phyloP scores from a whole-genome alignment of 1,284 basidiomycete species.

The Fomitopsis betulina region DNA sequence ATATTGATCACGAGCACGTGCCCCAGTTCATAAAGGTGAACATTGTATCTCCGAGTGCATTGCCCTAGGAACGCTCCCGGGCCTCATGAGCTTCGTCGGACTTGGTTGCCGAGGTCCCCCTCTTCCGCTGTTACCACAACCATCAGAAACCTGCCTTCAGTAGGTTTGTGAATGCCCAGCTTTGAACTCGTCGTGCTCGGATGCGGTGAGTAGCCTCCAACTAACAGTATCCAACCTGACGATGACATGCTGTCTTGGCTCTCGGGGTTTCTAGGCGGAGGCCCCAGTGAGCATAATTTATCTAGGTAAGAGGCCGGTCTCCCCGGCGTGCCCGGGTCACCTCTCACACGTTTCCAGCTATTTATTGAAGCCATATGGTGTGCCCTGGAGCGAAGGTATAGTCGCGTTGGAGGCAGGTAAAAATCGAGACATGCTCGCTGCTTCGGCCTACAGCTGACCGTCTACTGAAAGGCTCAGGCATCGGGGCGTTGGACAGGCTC shows the following conservation, averaged over 20 bases:
- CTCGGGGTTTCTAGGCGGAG: conserved; percentile 41
- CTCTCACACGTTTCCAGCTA: conserved; percentile 41
- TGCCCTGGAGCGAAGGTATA: conserved; percentile 63
- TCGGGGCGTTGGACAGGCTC: conserved; percentile 58
- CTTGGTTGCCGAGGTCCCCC: not conserved
- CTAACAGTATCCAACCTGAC: not conserved
- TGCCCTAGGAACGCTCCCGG: not conserved
- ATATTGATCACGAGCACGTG: too few relatives aligned
- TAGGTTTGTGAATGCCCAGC: conserved; percentile 28
- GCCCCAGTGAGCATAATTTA: conserved; percentile 70
- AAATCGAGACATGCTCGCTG: not conserved
- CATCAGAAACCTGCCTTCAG: not conserved
- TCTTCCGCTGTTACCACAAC: not conserved
- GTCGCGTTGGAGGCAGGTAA: conserved; percentile 71
- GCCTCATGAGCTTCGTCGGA: not conserved
- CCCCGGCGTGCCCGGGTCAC: not conserved
- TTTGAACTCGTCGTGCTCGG: conserved; percentile 75
- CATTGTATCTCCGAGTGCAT: not conserved
- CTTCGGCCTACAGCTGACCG: not conserved
- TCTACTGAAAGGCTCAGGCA: conserved; percentile 52
- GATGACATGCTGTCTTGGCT: not conserved
- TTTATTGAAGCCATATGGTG: conserved; percentile 56
- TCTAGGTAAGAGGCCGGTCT: conserved; percentile 48
- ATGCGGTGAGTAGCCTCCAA: conserved; percentile 34
- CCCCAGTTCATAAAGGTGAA: not conserved